Base-by-base conservation (phyloP, 2,329 filamentous ascomycete species). In the Xylaria sp. region DNA sequence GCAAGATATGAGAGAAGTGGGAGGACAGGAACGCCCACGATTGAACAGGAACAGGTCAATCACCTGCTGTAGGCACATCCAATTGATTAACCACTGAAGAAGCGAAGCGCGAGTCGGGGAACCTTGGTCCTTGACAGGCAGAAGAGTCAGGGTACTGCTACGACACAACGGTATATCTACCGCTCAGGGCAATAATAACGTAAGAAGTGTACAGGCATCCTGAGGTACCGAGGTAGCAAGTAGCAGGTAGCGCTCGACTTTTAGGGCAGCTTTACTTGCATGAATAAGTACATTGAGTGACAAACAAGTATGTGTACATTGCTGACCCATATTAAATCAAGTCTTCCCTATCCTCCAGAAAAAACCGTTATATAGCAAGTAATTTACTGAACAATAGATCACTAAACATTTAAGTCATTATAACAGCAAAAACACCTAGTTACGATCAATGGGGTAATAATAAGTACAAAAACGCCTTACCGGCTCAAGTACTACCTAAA, bases 1-100 rank as follows among this genome's bases (percentile, higher is more conserved):
- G 74, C 74, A 72, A 75, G 74, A 75, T 74, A 75, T 77, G 71
- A 74, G 75, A 70, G 59, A 72, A 73, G 71, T 69, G 71, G 67
- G 68, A 73, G 67, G 62, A 75, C 67, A 72, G 68, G 70, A 74
- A 73, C 68, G 69, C 66, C 63, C 51, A 69, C 68, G 67, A 75
- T 70, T 63, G 57, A 36, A 11, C 34, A 69, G 24, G 24, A 27
- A 42, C 51, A 61, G 24, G 55, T 69, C 72, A 73, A 75, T 74
- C 73, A 75, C 73, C 74, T 68, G 53, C 62, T 68, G 62, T 57
- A 68, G 47, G 59, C 54, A 62, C 68, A 53, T 65, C 62, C 65
- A 69, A 68, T 68, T 64, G 65, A 66, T 69, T 61, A 65, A 61
- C 59, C 59, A 67, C 53, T 24, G 59, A 58, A 62, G 58, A 58